Conservation (phyloP, 306 rosid genomes). For the Gastrolobium villosum region DNA sequence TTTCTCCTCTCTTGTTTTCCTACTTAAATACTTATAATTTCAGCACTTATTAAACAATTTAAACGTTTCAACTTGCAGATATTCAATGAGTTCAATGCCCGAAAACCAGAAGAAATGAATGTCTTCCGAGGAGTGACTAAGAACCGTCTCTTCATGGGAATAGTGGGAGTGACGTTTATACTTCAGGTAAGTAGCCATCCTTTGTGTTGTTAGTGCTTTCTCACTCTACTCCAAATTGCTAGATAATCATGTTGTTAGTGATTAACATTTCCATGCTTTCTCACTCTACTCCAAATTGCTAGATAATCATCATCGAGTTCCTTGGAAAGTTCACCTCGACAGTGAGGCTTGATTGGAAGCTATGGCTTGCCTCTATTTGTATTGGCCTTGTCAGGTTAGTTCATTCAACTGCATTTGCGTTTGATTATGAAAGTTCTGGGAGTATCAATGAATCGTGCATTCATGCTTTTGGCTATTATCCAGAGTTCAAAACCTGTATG, state of each 20-base stretch:
- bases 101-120: conserved; percentile 91
- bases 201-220: background rate
- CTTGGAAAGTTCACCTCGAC: conserved; percentile 87
- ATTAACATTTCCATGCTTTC: conserved; percentile 31
- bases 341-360: conserved; percentile 70
- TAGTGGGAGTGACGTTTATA: conserved; percentile 70
- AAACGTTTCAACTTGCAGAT: conserved; percentile 59
- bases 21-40: no score
- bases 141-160: conserved; percentile 82
- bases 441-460: conserved; percentile 7
- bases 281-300: conserved; percentile 39
- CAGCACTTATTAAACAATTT: background rate
- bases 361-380: conserved; percentile 72
- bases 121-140: conserved; percentile 84
- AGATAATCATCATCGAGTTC: conserved; percentile 86
- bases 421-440: conserved; percentile 31
- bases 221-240: conserved; percentile 34
- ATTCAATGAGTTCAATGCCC: conserved; percentile 95
- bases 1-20: no score
- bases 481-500: conserved; percentile 23
- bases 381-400: conserved; percentile 76
- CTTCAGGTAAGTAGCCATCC: conserved; percentile 72
- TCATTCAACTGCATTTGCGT: conserved; percentile 29
- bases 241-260: conserved; percentile 67
- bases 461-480: conserved; percentile 20